Evolutionary conservation across 768 basidiomycete species (phyloP).

Genomic region (Lanmaoa pseudosensibilis): DNA sequence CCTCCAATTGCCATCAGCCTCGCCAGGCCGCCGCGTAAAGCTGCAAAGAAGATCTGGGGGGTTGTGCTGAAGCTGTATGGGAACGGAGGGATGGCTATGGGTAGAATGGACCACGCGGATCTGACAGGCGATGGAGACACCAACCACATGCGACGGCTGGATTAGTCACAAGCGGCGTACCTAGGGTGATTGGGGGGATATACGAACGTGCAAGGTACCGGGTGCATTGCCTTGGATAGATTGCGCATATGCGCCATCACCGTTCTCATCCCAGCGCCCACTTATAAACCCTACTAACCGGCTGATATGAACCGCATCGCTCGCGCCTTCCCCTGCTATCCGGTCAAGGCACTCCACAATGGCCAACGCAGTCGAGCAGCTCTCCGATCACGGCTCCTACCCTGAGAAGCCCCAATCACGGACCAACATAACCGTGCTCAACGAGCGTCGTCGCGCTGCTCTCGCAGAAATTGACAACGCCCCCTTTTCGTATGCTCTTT

Average conservation of each 20-base stretch:
- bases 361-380: constrained; percentile 22
- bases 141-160: neutral
- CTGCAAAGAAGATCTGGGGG: neutral
- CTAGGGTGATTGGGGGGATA: constrained; percentile 5
- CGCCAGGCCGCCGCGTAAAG: neutral
- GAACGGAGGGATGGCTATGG: neutral
- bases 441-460: constrained; percentile 76
- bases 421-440: constrained; percentile 44
- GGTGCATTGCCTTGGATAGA: neutral
- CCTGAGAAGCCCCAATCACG: constrained; percentile 20
- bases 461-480: constrained; percentile 88
- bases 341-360: constrained; percentile 8
- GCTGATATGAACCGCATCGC: neutral
- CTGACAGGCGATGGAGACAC: too few relatives aligned
- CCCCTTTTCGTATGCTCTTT: constrained; percentile 64
- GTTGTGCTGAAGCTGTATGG: neutral
- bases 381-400: constrained; percentile 33
- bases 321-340: neutral
- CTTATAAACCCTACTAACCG: constrained; percentile 10
- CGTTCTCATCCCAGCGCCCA: neutral
- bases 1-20: neutral
- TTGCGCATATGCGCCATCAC: too few relatives aligned
- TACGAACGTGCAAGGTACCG: constrained; percentile 35
- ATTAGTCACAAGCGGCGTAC: constrained; percentile 1
- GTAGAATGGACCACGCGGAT: neutral